Base-by-base conservation (phyloP, 345 rosid genomes). In the Salix viminalis region DNA sequence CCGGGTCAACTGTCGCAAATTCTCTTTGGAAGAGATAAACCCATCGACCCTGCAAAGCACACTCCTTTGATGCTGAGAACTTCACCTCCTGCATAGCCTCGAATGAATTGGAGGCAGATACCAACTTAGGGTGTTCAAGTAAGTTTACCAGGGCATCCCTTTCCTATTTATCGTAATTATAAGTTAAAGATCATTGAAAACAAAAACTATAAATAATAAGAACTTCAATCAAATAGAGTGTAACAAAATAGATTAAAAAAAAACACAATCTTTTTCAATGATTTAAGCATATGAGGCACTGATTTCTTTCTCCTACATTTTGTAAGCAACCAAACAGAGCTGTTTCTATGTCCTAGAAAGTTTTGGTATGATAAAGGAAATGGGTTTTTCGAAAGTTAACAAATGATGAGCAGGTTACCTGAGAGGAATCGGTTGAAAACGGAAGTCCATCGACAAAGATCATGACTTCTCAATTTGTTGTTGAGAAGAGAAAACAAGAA, bases 1-100 rank as follows among this genome's bases (percentile, higher is more conserved):
- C 82, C 74, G 94, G 97, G 77, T 88, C 82, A 71, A 93, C 94
- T 1, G 87, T 83, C 3, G 97, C 97, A 72, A 81, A 92, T 81
- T 95, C 99, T 77, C 92, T 83, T 83, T 95, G 99, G 83, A 91
- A 93, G 65, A 95, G 12, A 77, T 90, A 92, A 72, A 91, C 90
- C 76, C 69, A 88, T 83, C 84, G 89, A 41, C 74, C 76, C 32
- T 68, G 79, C 12, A 72, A 32, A 56, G 79, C 68, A 72, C 30
- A 77, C 32, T 23, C 81, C 46, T 32, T 69, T 4, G 72, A 72
- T 50, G 46, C 46, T n/a, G 87, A 76, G 37, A 89, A 79, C 44
- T 66, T 87, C 72, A 60, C 75, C 86, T 90, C 92, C 72, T 88
- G 78, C 28, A 77, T 80, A 78, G 78, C 79, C 82, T 81, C 87